phyloP scores from a whole-genome alignment of 768 basidiomycete genomes.

The Asterophora parasitica region DNA sequence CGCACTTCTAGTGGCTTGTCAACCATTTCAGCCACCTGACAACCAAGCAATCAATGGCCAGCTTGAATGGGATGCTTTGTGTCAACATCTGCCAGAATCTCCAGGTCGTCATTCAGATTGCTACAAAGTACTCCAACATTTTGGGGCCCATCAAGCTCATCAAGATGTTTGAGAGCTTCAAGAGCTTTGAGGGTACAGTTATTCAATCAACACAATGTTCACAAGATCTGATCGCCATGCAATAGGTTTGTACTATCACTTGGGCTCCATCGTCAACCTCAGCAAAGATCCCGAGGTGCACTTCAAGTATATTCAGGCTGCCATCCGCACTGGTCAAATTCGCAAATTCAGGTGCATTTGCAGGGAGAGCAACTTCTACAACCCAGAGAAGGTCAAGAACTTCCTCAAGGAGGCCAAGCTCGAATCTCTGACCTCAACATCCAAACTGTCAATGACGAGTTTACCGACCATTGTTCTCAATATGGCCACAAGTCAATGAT shows the following conservation, averaged over 20 bases:
- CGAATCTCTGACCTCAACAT: slow-evolving; percentile 96
- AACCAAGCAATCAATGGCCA: slow-evolving; percentile 94
- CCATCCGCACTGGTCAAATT: slow-evolving; percentile 95
- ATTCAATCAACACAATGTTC: neutral
- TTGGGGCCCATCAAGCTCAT: slow-evolving; percentile 96
- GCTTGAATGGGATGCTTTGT: slow-evolving; percentile 94
- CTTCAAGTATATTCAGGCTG: slow-evolving; percentile 99
- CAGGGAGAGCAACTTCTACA: slow-evolving; percentile 95
- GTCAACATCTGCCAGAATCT: slow-evolving; percentile 98
- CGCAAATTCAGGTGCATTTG: slow-evolving; percentile 99
- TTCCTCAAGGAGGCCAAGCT: slow-evolving; percentile 99
- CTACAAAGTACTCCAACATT: slow-evolving; percentile 98
- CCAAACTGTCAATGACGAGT: no score
- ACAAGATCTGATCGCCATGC: neutral
- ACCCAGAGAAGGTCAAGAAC: slow-evolving; percentile 99
- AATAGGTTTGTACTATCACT: slow-evolving; percentile 92
- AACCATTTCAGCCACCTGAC: slow-evolving; percentile 96
- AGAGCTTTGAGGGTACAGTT: slow-evolving; percentile 84
- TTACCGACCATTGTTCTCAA: no score
- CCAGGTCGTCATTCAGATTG: slow-evolving; percentile 93
- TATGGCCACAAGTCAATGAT: no score
- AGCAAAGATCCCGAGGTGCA: slow-evolving; percentile 95
- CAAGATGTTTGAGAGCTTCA: slow-evolving; percentile 97
- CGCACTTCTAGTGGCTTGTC: slow-evolving; percentile 75
- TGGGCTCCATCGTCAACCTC: slow-evolving; percentile 96